phyloP scores from a whole-genome alignment of 2,329 filamentous ascomycete genomes.

The Paracoccidioides brasiliensis region DNA sequence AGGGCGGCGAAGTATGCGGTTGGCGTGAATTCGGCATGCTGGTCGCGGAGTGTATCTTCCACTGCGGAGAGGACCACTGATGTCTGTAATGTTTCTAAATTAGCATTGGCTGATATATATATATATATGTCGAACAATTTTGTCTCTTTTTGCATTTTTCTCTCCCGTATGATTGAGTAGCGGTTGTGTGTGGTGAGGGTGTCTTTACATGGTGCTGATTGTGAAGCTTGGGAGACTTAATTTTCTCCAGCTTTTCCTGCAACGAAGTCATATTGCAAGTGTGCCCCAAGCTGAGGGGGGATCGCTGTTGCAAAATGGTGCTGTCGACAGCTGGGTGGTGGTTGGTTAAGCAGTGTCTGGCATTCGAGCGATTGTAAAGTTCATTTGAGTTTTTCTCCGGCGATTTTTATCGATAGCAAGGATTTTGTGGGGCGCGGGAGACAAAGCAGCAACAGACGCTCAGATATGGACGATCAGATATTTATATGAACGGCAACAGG shows the following conservation, averaged over 20 bases:
- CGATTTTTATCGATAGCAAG: constrained; percentile 6
- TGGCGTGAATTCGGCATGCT: constrained; percentile 68
- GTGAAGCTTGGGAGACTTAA: constrained; percentile 89
- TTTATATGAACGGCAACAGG: not conserved
- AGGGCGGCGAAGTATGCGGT: constrained; percentile 96
- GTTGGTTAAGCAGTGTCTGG: not conserved
- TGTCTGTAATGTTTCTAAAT: constrained; percentile 41
- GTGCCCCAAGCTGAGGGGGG: constrained; percentile 16
- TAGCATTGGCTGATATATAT: constrained; percentile 7
- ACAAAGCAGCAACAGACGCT: not conserved
- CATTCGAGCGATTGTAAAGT: not conserved
- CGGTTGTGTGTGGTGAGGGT: not conserved
- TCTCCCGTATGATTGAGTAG: not conserved
- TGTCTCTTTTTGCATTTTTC: not conserved
- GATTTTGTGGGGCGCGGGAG: constrained; percentile 2
- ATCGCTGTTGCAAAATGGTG: constrained; percentile 7
- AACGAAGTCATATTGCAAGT: constrained; percentile 45
- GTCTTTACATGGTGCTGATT: constrained; percentile 73
- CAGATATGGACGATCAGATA: not conserved
- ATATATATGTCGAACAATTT: not conserved
- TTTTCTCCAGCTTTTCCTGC: constrained; percentile 90
- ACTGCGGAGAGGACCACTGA: constrained; percentile 79
- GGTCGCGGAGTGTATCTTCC: constrained; percentile 81
- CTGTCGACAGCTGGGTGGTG: not conserved
- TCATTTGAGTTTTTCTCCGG: not conserved